phyloP scores from a whole-genome alignment of 176 grass and related monocot species.

The Pontederia crassipes region DNA sequence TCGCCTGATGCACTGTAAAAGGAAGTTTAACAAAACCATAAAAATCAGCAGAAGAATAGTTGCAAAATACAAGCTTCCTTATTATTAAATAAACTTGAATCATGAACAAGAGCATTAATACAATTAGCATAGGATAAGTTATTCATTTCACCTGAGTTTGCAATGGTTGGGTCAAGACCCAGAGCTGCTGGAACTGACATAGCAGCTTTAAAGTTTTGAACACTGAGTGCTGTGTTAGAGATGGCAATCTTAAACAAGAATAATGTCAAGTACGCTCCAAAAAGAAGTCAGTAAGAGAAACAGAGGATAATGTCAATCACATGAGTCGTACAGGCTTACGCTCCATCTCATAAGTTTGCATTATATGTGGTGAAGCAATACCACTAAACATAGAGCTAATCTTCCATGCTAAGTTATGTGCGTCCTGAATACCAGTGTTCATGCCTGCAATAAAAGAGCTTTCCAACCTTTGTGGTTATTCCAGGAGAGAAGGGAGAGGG shows the following conservation, averaged over 20 bases:
- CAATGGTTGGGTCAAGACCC: slow-evolving; percentile 82
- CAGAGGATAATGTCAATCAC: slow-evolving; percentile 14
- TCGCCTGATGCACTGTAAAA: slow-evolving; percentile 58
- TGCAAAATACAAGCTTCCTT: slow-evolving; percentile 3
- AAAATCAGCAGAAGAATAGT: slow-evolving; percentile 5
- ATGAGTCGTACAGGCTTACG: slow-evolving; percentile 56
- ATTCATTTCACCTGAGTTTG: slow-evolving; percentile 63
- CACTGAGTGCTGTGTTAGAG: slow-evolving; percentile 77
- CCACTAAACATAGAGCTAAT: slow-evolving; percentile 43
- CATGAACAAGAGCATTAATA: slow-evolving; percentile 6
- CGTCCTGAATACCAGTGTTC: slow-evolving; percentile 96
- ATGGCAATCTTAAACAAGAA: slow-evolving; percentile 70
- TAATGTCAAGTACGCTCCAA: slow-evolving; percentile 1
- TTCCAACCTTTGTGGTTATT: slow-evolving; percentile 3
- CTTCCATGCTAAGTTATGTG: slow-evolving; percentile 96
- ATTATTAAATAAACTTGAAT: slow-evolving; percentile 2
- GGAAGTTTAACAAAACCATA: not conserved
- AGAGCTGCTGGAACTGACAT: slow-evolving; percentile 84
- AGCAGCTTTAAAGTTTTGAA: slow-evolving; percentile 87
- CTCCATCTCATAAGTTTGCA: slow-evolving; percentile 79
- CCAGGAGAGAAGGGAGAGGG: not conserved
- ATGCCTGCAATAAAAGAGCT: slow-evolving; percentile 53
- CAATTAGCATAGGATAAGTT: not conserved
- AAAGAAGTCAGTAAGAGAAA: slow-evolving; percentile 3
- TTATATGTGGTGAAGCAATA: slow-evolving; percentile 53